Conservation (phyloP, 1,139 yeast genomes). For the Nakaseomyces sp. region DNA sequence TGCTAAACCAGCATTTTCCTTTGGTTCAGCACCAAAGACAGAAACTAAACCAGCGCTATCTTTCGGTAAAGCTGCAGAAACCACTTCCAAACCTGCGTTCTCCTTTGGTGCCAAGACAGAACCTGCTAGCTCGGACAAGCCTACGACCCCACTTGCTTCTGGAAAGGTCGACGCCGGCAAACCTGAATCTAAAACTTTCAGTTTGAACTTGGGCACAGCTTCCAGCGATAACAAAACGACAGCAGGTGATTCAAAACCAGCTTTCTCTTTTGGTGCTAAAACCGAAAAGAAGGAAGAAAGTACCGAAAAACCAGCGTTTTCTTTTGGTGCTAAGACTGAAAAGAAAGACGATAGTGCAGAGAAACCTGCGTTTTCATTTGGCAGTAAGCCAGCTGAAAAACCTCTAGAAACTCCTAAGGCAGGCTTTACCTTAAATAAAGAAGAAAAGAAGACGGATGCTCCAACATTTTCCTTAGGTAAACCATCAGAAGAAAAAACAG, state of each 20-base stretch:
- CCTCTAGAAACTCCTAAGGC: constrained; percentile 14
- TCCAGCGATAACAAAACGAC: constrained; percentile 11
- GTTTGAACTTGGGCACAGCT: constrained; percentile 5
- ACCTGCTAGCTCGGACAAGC: constrained; percentile 23
- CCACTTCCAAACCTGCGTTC: constrained; percentile 8
- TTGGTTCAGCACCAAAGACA: constrained; percentile 2
- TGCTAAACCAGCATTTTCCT: constrained; percentile 7
- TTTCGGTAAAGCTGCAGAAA: constrained; percentile 12
- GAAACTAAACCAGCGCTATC: constrained; percentile 5
- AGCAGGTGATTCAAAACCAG: constrained; percentile 15
- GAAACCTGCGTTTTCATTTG: constrained; percentile 23
- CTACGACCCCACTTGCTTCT: neutral
- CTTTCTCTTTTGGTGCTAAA: constrained; percentile 19
- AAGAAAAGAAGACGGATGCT: constrained; percentile 9
- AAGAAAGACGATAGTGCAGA: constrained; percentile 16
- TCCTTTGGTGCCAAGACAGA: constrained; percentile 22
- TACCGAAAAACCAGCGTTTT: constrained; percentile 19
- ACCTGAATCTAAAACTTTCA: constrained; percentile 17
- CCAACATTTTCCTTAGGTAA: constrained; percentile 5
- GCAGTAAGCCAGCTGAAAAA: constrained; percentile 16
- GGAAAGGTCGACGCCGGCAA: neutral
- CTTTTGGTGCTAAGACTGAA: constrained; percentile 17
- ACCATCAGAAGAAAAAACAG: constrained; percentile 10
- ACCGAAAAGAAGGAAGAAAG: constrained; percentile 15
- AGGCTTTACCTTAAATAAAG: constrained; percentile 19